These are phyloP conservation scores for Nymphaea thermarum DNA, from an alignment of 164 flowering plant genomes.

Conservation along the genomic window DNA sequence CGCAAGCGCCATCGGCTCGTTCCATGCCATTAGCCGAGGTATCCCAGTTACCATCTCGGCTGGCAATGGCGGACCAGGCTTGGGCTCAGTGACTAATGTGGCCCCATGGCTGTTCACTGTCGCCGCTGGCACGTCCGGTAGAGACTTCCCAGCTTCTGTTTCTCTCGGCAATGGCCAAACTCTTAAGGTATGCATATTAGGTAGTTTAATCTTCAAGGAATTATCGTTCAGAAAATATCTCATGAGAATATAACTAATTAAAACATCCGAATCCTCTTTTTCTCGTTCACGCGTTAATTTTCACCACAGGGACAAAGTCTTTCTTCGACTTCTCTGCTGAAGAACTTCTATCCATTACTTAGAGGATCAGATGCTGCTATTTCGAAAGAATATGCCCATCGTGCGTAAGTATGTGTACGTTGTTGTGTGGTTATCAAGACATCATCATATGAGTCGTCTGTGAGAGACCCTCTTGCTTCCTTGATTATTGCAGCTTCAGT, in stretches of 20 bases:
- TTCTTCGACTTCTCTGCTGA: slow-evolving; percentile 14
- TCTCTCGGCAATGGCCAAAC: slow-evolving; percentile 9
- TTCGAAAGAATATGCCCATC: not conserved
- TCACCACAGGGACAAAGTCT: slow-evolving; percentile 27
- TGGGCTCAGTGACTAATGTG: slow-evolving; percentile 2
- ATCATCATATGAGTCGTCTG: not conserved
- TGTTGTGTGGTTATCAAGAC: too few relatives aligned
- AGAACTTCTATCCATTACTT: slow-evolving; percentile 19
- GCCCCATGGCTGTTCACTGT: slow-evolving; percentile 23
- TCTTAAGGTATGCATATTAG: slow-evolving; percentile 1
- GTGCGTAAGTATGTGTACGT: not conserved
- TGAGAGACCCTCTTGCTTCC: too few relatives aligned
- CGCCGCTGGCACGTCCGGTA: slow-evolving; percentile 12
- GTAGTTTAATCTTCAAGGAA: too few relatives aligned
- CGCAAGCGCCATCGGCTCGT: slow-evolving; percentile 11
- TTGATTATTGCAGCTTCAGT: too few relatives aligned
- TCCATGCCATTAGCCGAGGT: slow-evolving; percentile 17
- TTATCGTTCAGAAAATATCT: not conserved
- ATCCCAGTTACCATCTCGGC: slow-evolving; percentile 13
- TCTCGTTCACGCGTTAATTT: too few relatives aligned
- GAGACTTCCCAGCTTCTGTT: slow-evolving; percentile 5
- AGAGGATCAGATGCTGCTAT: not conserved
- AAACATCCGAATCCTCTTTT: too few relatives aligned
- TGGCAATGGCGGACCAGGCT: slow-evolving; percentile 8
- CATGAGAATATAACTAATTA: too few relatives aligned